These are phyloP conservation scores for Beauveria scarabaeidicola DNA, from an alignment of 2,329 filamentous ascomycete species.

Conservation along the genomic window DNA sequence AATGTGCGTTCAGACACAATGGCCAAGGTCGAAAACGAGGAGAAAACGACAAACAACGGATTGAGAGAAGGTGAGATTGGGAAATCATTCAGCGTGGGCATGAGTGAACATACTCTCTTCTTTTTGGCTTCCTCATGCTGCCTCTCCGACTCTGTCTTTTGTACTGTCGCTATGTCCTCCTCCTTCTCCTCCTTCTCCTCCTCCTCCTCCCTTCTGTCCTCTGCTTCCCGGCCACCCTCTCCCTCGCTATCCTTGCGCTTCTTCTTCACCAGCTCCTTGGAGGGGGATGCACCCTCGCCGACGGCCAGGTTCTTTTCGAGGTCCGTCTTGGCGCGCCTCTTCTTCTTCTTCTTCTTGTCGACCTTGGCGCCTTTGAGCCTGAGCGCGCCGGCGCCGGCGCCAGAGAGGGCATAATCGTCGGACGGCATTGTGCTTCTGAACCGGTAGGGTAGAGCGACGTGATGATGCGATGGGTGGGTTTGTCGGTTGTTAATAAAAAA, in stretches of 20 bases:
- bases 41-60: neutral
- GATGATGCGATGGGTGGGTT: neutral
- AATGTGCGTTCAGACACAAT: neutral
- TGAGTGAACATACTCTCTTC: constrained; percentile 57
- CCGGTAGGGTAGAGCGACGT: neutral
- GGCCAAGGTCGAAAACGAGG: neutral
- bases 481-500: neutral
- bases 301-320: constrained; percentile 39
- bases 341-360: constrained; percentile 58
- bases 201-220: constrained; percentile 25
- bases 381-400: constrained; percentile 63
- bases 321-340: constrained; percentile 36
- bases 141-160: constrained; percentile 78
- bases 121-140: constrained; percentile 71
- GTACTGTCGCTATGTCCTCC: constrained; percentile 20
- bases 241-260: constrained; percentile 14
- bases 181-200: constrained; percentile 14
- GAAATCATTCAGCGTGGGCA: neutral
- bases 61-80: too few relatives aligned
- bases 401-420: constrained; percentile 62
- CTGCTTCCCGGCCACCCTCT: constrained; percentile 21
- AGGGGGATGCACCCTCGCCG: constrained; percentile 19
- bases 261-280: constrained; percentile 20
- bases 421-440: constrained; percentile 48
- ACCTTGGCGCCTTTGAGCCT: constrained; percentile 74